Evolutionary conservation across 2,329 filamentous ascomycete species (phyloP).

Genomic region (Acarospora socialis): DNA sequence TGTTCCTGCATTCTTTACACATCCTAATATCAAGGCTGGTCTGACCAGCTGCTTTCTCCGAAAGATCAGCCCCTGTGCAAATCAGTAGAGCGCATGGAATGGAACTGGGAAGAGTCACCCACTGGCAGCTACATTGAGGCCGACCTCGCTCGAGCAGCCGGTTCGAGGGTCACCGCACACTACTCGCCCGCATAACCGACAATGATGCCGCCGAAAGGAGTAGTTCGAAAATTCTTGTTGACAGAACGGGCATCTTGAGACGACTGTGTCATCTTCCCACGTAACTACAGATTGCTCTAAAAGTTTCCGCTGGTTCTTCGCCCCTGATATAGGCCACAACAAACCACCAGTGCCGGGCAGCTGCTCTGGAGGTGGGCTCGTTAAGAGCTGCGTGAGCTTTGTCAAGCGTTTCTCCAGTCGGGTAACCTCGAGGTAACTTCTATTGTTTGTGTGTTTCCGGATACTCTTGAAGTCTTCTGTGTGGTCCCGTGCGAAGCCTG

Average conservation of each 20-base stretch:
- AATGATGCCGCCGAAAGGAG: constrained; percentile 87
- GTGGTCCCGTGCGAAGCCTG: constrained; percentile 54
- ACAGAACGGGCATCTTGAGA: constrained; percentile 78
- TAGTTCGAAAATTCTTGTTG: constrained; percentile 91
- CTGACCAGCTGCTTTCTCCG: constrained; percentile 37
- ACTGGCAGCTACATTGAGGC: constrained; percentile 58
- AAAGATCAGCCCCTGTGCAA: constrained; percentile 22
- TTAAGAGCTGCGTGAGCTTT: constrained; percentile 72
- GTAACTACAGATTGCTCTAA: constrained; percentile 86
- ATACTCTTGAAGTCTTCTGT: constrained; percentile 54
- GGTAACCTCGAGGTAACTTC: constrained; percentile 74
- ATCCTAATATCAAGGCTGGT: constrained; percentile 72
- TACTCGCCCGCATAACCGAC: constrained; percentile 80
- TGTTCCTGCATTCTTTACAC: constrained; percentile 74
- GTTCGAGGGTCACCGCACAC: constrained; percentile 83
- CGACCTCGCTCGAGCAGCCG: constrained; percentile 70
- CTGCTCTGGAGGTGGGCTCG: constrained; percentile 57
- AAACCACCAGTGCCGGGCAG: constrained; percentile 34
- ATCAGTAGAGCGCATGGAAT: constrained; percentile 15
- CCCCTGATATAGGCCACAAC: constrained; percentile 43
- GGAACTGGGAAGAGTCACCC: constrained; percentile 21
- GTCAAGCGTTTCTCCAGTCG: constrained; percentile 83
- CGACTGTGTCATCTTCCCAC: constrained; percentile 82
- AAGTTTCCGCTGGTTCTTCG: constrained; percentile 49
- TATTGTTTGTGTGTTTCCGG: constrained; percentile 67